phyloP scores from a whole-genome alignment of 768 basidiomycete genomes.

The Leccinum incarnatum region DNA sequence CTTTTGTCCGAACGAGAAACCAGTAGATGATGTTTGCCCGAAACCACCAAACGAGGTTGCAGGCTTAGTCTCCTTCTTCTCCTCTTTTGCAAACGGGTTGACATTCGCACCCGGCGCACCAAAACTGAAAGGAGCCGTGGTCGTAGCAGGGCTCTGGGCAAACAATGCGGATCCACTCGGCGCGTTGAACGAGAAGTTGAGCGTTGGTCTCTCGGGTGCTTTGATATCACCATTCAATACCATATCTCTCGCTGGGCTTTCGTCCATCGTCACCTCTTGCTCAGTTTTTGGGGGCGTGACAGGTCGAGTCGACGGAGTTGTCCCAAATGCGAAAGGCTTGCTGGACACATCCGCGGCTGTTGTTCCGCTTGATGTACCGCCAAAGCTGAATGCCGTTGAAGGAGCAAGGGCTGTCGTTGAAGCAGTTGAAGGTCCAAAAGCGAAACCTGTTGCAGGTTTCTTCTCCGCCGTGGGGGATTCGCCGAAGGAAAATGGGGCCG shows the following conservation, averaged over 20 bases:
- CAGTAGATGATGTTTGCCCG: constrained; percentile 39
- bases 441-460: constrained; percentile 39
- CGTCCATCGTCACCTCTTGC: constrained; percentile 76
- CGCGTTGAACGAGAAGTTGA: constrained; percentile 48
- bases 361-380: constrained; percentile 35
- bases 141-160: constrained; percentile 33
- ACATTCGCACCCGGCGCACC: constrained; percentile 27
- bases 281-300: constrained; percentile 65
- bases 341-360: constrained; percentile 41
- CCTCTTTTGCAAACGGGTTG: constrained; percentile 51
- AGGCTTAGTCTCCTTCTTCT: constrained; percentile 43
- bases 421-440: constrained; percentile 40
- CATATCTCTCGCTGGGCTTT: constrained; percentile 70
- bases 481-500: constrained; percentile 26
- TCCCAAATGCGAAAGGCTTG: constrained; percentile 57
- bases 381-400: constrained; percentile 46
- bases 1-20: constrained; percentile 49
- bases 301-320: constrained; percentile 43
- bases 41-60: constrained; percentile 47
- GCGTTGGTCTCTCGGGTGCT: constrained; percentile 40
- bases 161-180: constrained; percentile 37
- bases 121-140: constrained; percentile 35
- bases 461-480: constrained; percentile 36
- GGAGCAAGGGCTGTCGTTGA: constrained; percentile 34
- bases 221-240: constrained; percentile 39